Evolutionary conservation across 306 rosid species (phyloP).

Genomic region (Luffa aegyptiaca): DNA sequence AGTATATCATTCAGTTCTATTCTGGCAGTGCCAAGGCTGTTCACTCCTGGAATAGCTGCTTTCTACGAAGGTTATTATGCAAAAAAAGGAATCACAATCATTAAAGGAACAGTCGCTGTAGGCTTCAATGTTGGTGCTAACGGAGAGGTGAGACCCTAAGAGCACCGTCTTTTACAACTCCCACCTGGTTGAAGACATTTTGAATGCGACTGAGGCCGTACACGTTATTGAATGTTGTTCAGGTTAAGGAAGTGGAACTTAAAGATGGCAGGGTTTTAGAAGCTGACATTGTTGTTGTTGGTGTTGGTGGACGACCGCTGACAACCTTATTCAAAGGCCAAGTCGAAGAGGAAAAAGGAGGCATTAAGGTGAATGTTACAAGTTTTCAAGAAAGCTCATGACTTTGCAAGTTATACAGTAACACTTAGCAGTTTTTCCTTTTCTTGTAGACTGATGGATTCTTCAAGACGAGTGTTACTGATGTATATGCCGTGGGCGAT

Average conservation of each 20-base stretch:
- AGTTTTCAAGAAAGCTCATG: not conserved
- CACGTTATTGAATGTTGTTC: not conserved
- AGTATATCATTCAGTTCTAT: not conserved
- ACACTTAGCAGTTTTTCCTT: not conserved
- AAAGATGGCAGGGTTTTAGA: constrained; percentile 83
- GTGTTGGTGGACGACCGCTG: constrained; percentile 85
- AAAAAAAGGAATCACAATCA: constrained; percentile 67
- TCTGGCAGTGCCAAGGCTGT: constrained; percentile 90
- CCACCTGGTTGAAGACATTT: not conserved
- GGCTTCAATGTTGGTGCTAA: constrained; percentile 58
- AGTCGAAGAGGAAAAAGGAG: constrained; percentile 87
- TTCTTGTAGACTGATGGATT: constrained; percentile 69
- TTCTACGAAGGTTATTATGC: constrained; percentile 86
- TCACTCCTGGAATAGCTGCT: constrained; percentile 75
- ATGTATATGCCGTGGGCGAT: constrained; percentile 95
- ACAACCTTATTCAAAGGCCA: constrained; percentile 81
- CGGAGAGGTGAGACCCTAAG: constrained; percentile 57
- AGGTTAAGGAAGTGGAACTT: constrained; percentile 93
- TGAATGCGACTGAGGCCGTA: not conserved
- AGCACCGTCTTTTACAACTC: not conserved
- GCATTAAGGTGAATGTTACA: constrained; percentile 59
- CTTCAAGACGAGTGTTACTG: constrained; percentile 68
- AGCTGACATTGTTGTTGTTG: constrained; percentile 93
- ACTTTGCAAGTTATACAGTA: not conserved
- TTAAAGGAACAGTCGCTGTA: constrained; percentile 84